A percentile compares a stretch with the other conserved stretches of the same genome.
These are phyloP conservation scores for Babesia bigemina DNA, from an alignment of 169 alveolate genomes.

Conservation along the genomic window DNA sequence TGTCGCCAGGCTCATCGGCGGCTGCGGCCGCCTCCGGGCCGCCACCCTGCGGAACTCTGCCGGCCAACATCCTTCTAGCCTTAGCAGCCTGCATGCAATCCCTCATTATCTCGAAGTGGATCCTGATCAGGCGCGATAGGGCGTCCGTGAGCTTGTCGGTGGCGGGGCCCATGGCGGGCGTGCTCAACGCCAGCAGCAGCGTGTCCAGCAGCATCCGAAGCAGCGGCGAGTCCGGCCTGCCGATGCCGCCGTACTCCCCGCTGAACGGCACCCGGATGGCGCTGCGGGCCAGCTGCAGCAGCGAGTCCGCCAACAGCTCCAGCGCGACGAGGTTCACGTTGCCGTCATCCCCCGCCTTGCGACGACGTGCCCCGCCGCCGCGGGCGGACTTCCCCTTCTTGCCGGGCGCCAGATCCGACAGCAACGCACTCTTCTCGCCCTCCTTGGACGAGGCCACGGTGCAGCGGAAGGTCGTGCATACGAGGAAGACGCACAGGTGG, in stretches of 20 bases:
- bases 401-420: slow-evolving; percentile 12
- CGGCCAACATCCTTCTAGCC: not conserved
- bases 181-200: slow-evolving; percentile 31
- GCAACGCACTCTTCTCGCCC: slow-evolving; percentile 26
- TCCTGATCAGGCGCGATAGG: slow-evolving; percentile 35
- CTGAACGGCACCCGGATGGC: slow-evolving; percentile 27
- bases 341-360: slow-evolving; percentile 33
- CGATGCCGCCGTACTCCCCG: slow-evolving; percentile 58
- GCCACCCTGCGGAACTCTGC: not conserved
- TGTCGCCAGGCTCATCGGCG: not conserved
- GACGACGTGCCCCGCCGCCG: slow-evolving; percentile 7
- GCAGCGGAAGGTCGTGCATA: slow-evolving; percentile 43
- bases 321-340: slow-evolving; percentile 46
- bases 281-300: slow-evolving; percentile 27
- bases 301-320: slow-evolving; percentile 37
- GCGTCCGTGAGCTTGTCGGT: slow-evolving; percentile 38
- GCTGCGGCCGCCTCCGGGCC: not conserved
- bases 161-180: slow-evolving; percentile 6
- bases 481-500: slow-evolving; percentile 49
- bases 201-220: slow-evolving; percentile 51
- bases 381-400: slow-evolving; percentile 25
- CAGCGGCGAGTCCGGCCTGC: slow-evolving; percentile 36
- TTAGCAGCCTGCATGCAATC: not conserved
- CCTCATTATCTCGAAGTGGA: slow-evolving; percentile 36
- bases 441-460: slow-evolving; percentile 44